A percentile compares a stretch with the other conserved stretches of the same genome.
phyloP scores from a whole-genome alignment of 306 rosid species.

The Benincasa hispida region DNA sequence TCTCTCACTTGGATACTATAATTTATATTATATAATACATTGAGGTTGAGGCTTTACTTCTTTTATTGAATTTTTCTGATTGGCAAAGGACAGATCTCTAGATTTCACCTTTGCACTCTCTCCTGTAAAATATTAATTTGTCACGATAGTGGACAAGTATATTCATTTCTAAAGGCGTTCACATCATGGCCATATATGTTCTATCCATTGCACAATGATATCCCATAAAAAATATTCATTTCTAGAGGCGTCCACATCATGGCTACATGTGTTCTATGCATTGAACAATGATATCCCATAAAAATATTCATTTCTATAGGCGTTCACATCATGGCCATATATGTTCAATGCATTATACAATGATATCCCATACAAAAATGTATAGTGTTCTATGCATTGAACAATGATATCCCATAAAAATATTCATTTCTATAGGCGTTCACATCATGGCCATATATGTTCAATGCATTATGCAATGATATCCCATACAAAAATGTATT shows the following conservation, averaged over 20 bases:
- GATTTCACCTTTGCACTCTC: not conserved
- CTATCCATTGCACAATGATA: not conserved
- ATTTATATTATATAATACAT: not conserved
- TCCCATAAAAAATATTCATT: not conserved
- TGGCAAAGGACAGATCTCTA: not conserved
- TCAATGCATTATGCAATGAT: not conserved
- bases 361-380: not conserved
- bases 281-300: not conserved
- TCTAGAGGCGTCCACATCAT: not conserved
- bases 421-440: not conserved
- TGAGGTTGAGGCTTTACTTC: not conserved
- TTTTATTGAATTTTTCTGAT: not conserved
- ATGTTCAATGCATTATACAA: not conserved
- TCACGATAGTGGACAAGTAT: not conserved
- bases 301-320: not conserved
- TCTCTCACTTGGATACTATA: conserved; percentile 19
- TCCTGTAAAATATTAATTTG: not conserved
- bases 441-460: not conserved
- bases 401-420: no score
- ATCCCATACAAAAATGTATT: not conserved
- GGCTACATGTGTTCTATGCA: not conserved
- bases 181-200: not conserved
- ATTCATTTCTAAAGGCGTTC: not conserved
- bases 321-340: not conserved
- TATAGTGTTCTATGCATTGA: no score